phyloP scores from a whole-genome alignment of 2,329 filamentous ascomycete genomes.

The Corynespora cassiicola region DNA sequence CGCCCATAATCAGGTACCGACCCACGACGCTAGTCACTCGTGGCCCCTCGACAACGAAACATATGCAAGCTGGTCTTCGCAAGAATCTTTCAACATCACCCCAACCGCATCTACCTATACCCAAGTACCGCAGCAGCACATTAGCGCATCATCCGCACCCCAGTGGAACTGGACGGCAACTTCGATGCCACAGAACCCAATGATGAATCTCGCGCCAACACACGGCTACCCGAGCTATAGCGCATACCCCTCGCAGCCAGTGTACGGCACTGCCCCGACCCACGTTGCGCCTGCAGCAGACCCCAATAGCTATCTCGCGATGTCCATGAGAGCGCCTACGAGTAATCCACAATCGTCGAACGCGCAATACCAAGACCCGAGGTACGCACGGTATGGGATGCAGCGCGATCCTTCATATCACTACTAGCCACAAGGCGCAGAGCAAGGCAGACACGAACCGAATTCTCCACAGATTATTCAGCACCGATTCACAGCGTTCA shows the following conservation, averaged over 20 bases:
- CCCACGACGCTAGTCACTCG: constrained; percentile 23
- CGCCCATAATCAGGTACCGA: constrained; percentile 23
- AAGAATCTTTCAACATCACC: constrained; percentile 23
- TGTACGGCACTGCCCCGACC: constrained; percentile 21
- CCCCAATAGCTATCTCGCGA: constrained; percentile 21
- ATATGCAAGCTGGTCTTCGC: constrained; percentile 30
- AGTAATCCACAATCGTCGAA: constrained; percentile 18
- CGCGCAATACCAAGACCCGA: constrained; percentile 25
- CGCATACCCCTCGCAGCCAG: no score
- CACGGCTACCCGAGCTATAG: constrained; percentile 11
- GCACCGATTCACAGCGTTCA: no score
- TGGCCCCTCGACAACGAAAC: constrained; percentile 29
- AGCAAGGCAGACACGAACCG: no score
- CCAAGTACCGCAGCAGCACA: constrained; percentile 20
- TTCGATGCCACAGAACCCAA: constrained; percentile 21
- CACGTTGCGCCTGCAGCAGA: constrained; percentile 16
- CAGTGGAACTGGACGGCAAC: constrained; percentile 26
- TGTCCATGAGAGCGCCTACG: constrained; percentile 12
- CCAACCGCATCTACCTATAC: constrained; percentile 12
- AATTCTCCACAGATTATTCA: no score
- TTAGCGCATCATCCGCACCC: no score
- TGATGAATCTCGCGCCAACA: constrained; percentile 21
- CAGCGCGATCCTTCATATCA: constrained; percentile 22
- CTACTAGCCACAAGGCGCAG: no score
- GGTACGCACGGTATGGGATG: constrained; percentile 15